Conservation (phyloP, 2,329 filamentous ascomycete species). For the Claviceps africana region DNA sequence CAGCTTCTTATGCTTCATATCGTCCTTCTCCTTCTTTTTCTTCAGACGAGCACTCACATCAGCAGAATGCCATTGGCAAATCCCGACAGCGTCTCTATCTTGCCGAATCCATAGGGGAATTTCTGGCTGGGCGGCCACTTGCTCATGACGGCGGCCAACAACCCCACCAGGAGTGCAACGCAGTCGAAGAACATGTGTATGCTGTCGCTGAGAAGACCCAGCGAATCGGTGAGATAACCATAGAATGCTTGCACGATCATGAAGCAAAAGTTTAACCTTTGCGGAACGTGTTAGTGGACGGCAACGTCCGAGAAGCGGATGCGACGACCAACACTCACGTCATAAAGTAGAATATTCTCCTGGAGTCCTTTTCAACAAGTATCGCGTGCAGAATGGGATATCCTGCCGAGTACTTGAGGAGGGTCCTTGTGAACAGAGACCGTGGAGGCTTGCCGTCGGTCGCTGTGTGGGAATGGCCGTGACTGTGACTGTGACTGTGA, state of each 20-base stretch:
- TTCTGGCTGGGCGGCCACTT: constrained; percentile 86
- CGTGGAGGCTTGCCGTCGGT: constrained; percentile 31
- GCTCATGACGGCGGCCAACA: constrained; percentile 85
- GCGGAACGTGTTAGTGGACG: not conserved
- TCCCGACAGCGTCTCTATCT: constrained; percentile 89
- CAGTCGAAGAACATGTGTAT: constrained; percentile 99
- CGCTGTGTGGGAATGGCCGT: constrained; percentile 11
- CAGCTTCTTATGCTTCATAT: not conserved
- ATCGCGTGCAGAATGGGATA: constrained; percentile 77
- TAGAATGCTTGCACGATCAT: constrained; percentile 94
- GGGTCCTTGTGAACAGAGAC: constrained; percentile 56
- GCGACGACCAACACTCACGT: constrained; percentile 37
- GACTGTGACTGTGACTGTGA: constrained; percentile 15
- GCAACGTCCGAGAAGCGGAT: not conserved
- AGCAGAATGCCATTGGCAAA: constrained; percentile 94
- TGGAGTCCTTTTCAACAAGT: constrained; percentile 78
- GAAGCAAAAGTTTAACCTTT: constrained; percentile 80
- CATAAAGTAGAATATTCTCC: constrained; percentile 96
- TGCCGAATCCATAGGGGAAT: constrained; percentile 92
- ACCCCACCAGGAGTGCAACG: constrained; percentile 74
- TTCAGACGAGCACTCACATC: constrained; percentile 41
- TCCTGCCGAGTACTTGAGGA: constrained; percentile 54
- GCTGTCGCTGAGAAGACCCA: constrained; percentile 91
- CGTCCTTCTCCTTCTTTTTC: not conserved
- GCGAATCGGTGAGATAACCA: constrained; percentile 80